phyloP scores from a whole-genome alignment of 2,329 filamentous ascomycete genomes.

The Microascus cirrosus region DNA sequence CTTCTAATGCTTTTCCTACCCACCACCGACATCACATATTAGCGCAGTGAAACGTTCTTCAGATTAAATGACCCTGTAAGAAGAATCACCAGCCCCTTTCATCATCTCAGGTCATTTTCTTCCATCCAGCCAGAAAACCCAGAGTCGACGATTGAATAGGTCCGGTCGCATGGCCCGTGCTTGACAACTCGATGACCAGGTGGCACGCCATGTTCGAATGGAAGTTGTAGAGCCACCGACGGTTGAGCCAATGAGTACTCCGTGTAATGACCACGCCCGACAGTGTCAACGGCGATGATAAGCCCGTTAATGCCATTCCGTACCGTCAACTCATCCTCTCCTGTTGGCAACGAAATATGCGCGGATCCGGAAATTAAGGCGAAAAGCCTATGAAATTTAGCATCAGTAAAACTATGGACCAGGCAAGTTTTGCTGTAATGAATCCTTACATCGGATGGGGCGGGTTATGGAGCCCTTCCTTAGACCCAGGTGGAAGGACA shows the following conservation, averaged over 20 bases:
- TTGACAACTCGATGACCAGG: background rate
- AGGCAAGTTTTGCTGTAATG: background rate
- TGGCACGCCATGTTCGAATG: background rate
- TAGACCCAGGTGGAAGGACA: background rate
- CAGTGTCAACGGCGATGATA: background rate
- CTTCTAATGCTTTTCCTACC: no score
- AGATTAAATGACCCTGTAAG: no score
- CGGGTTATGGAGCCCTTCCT: background rate
- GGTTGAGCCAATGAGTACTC: background rate
- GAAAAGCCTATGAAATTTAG: background rate
- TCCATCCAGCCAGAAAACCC: background rate
- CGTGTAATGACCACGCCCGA: background rate
- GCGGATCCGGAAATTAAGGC: background rate
- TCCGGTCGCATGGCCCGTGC: background rate
- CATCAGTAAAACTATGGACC: background rate
- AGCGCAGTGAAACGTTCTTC: no score
- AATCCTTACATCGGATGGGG: background rate
- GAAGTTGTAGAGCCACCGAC: background rate
- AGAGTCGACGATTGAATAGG: background rate
- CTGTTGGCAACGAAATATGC: background rate
- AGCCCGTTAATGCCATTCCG: background rate
- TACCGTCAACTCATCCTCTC: background rate
- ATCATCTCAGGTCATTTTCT: background rate
- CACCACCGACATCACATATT: no score
- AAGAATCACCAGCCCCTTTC: background rate